Percentiles rank a stretch among this genome's conserved stretches.
Conservation (phyloP, 768 basidiomycete genomes). For the Trametes gibbosa region DNA sequence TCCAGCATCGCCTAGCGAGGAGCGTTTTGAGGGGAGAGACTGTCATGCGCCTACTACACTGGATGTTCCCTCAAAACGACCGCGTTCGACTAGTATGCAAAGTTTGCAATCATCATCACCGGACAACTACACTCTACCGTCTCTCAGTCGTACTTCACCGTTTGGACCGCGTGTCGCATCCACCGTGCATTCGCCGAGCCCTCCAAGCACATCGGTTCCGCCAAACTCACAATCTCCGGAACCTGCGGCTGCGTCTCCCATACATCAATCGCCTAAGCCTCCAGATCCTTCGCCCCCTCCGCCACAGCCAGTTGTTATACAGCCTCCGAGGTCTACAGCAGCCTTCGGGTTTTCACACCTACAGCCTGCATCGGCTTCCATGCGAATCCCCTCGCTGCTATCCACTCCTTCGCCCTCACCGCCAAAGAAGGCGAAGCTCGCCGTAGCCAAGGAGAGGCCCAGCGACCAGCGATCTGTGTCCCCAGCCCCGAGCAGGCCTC, state of each 20-base stretch:
- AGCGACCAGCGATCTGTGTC: background rate
- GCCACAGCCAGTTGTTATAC: background rate
- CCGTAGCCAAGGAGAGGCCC: background rate
- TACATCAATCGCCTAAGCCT: background rate
- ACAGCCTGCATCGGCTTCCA: background rate
- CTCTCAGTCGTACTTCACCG: background rate
- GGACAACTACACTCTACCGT: background rate
- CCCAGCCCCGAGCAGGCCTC: background rate
- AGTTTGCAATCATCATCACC: slow-evolving; percentile 1
- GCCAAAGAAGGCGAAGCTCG: slow-evolving; percentile 13
- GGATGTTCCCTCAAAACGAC: slow-evolving; percentile 1
- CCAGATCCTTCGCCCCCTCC: background rate
- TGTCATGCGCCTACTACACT: background rate
- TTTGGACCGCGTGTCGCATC: background rate
- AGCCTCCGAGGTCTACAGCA: background rate
- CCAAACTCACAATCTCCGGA: background rate
- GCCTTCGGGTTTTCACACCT: background rate
- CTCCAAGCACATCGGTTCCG: no score
- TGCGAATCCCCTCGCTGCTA: background rate
- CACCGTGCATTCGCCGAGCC: no score
- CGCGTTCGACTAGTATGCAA: slow-evolving; percentile 13
- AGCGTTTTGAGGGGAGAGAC: slow-evolving; percentile 2
- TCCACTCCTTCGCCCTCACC: slow-evolving; percentile 4
- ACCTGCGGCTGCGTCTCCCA: background rate
- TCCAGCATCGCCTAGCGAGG: background rate